Evolutionary conservation across 2,329 filamentous ascomycete species (phyloP), one percentile per base, ranked within the genome.

Genomic region (Ophiostoma pallidulum): DNA sequence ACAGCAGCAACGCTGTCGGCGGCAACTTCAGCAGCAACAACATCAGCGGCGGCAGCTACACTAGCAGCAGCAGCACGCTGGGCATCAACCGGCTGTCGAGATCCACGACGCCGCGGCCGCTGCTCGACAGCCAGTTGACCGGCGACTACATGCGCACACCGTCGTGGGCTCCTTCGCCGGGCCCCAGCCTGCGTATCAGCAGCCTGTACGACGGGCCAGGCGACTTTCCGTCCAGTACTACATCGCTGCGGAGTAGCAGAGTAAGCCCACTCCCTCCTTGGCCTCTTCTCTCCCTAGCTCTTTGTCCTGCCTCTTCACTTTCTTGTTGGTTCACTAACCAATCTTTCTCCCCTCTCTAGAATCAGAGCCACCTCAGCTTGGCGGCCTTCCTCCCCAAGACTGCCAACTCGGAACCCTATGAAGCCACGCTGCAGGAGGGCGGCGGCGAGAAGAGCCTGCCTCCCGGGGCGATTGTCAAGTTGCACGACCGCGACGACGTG

Each of bases 401-500:
- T 4, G 16, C 13, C 7, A 24, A 20, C n/a, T n/a, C n/a, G n/a
- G n/a, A n/a, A n/a, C n/a, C n/a, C n/a, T n/a, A n/a, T n/a, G n/a
- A n/a, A n/a, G n/a, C n/a, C n/a, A n/a, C n/a, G n/a, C n/a, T n/a
- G n/a, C n/a, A n/a, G n/a, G n/a, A n/a, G n/a, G n/a, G 51, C 49
- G n/a, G 60, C 52, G 50, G 55, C 49, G 58, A 66, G 53, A 61
- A 68, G 51, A 52, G 57, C 47, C 49, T 64, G 40, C 60, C 59
- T 44, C 57, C 52, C 14, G 62, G 60, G 26, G 54, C 59, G 29
- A 70, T 71, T 46, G 59, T 62, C 31, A 61, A 64, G 18, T 55
- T 72, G 6, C 62, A 70, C 56, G 63, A 70, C 43, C 66, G 68
- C 29, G 69, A 71, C 51, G 69, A 71, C 39, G 56, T 48, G 19